Base-by-base conservation (phyloP, 1,139 yeast genomes). In the Scheffersomyces quercinus region DNA sequence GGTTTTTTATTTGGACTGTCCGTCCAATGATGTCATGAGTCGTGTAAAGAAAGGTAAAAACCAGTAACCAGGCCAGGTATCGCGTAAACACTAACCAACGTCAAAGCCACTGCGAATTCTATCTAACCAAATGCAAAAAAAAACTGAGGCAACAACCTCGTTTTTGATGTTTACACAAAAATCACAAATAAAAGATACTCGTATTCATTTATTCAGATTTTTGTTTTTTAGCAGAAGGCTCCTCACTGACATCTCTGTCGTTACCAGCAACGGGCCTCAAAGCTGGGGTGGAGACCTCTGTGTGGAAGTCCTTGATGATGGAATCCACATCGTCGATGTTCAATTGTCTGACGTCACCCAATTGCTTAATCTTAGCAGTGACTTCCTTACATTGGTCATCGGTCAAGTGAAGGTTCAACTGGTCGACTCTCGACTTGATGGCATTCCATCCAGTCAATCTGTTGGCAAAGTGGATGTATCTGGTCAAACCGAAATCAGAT, bases 401-500 rank as follows among this genome's bases (percentile, higher is more conserved):
- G 37, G 80, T 65, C 69, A 73, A 67, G 46, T 70, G 64, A 56
- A 73, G 68, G 53, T 73, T 72, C 64, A 73, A 69, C 54, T 73
- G 78, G 55, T 73, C 78, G 38, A 73, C 78, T 53, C 78, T 62
- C 14, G 74, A 68, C 56, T 73, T 73, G 56, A 73, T 73, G 43
- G 78, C 78, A 54, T 72, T 73, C 78, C 78, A 79, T 36, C 83
- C 83, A 11, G 83, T 79, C 59, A 79, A 69, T 55, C 83, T 65
- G 64, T 78, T 78, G 48, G 83, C 83, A 54, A 79, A 79, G 58
- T 79, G 83, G 49, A 79, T 78, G 56, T 79, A 79, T 56, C 83
- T 68, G 12, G 81, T 72, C 49, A 79, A 68, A 35, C 83, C 83
- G 49, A 79, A 79, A 60, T 79, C 83, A 13, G 70, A 61, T n/a